phyloP scores from a whole-genome alignment of 2,329 filamentous ascomycete species.

The Aplosporella prunicola region DNA sequence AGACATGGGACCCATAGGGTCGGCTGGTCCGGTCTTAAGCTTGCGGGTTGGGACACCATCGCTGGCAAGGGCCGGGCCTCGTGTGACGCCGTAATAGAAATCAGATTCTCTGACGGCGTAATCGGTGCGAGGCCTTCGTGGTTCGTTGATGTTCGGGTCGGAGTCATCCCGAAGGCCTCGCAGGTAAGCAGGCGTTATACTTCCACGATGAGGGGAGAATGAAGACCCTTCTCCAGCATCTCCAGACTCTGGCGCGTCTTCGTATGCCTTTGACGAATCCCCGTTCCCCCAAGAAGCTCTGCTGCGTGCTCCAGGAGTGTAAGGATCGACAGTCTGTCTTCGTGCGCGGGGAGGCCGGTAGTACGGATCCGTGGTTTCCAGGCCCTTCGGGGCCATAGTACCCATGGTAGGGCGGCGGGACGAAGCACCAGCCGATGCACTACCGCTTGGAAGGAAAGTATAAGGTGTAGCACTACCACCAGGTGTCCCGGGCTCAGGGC shows the following conservation, averaged over 20 bases:
- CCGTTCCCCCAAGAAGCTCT: slow-evolving; percentile 38
- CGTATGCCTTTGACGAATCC: slow-evolving; percentile 38
- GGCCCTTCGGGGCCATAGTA: slow-evolving; percentile 23
- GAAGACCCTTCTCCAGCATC: slow-evolving; percentile 26
- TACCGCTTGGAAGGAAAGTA: slow-evolving; percentile 56
- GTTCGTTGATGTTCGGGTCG: slow-evolving; percentile 45
- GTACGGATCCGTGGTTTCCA: slow-evolving; percentile 58
- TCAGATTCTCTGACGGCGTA: slow-evolving; percentile 93
- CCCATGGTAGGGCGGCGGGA: slow-evolving; percentile 30
- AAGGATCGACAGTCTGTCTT: slow-evolving; percentile 50
- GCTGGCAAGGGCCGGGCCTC: slow-evolving; percentile 71
- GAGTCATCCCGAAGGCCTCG: slow-evolving; percentile 39
- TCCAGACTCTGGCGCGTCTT: slow-evolving; percentile 29
- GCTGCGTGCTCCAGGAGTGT: slow-evolving; percentile 33
- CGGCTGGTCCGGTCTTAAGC: slow-evolving; percentile 85
- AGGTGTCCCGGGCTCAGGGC: slow-evolving; percentile 60
- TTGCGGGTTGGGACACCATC: slow-evolving; percentile 66
- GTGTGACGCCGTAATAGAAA: slow-evolving; percentile 80
- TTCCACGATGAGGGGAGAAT: slow-evolving; percentile 19
- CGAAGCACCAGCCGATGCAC: slow-evolving; percentile 33
- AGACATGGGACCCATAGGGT: slow-evolving; percentile 84
- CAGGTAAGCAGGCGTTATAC: slow-evolving; percentile 41
- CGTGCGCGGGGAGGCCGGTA: slow-evolving; percentile 75
- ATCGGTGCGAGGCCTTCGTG: slow-evolving; percentile 55
- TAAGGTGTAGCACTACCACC: slow-evolving; percentile 61